These are phyloP conservation scores for Daucus carota DNA, from an alignment of 129 eudicot genomes.

Conservation along the genomic window DH1_v3.0 NC_030386.2:30816501-30817000, in stretches of 20 bases:
- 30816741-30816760: slow-evolving; percentile 88
- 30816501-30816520: not conserved
- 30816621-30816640: not conserved
- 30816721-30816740: slow-evolving; percentile 94
- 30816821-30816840: not conserved
- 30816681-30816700: slow-evolving; percentile 18
- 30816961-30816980: not conserved
- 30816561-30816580: slow-evolving; percentile 67
- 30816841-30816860: slow-evolving; percentile 47
- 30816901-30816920: slow-evolving; percentile 74
- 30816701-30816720: slow-evolving; percentile 78
- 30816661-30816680: not conserved
- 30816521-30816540: not conserved
- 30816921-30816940: slow-evolving; percentile 2
- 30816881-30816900: slow-evolving; percentile 63
- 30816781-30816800: not conserved
- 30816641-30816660: not conserved
- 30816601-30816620: slow-evolving; percentile 25
- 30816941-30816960: not conserved
- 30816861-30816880: slow-evolving; percentile 71
- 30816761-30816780: slow-evolving; percentile 43
- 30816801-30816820: not conserved
- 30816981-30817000: not conserved
- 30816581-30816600: slow-evolving; percentile 79
- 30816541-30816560: slow-evolving; percentile 55